Evolutionary conservation across 2,329 filamentous ascomycete species (phyloP).

Genomic region (Hypoxylon sp.): DNA sequence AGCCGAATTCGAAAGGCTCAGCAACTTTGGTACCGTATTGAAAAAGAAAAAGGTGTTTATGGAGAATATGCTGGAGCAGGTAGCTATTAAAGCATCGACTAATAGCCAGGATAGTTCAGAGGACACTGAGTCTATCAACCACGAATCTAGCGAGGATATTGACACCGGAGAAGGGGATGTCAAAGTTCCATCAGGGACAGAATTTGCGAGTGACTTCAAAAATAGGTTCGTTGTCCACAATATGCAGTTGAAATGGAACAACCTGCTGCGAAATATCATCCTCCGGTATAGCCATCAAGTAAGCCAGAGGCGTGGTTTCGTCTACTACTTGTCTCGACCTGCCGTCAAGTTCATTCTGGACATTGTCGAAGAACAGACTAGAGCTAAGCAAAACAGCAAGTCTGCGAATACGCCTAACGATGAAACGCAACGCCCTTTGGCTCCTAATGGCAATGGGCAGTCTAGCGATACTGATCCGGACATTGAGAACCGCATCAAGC

Average conservation of each 20-base stretch:
- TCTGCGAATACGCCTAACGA: constrained; percentile 49
- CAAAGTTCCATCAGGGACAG: constrained; percentile 78
- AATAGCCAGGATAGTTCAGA: constrained; percentile 48
- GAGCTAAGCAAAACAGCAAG: constrained; percentile 68
- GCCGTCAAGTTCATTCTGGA: constrained; percentile 98
- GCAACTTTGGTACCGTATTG: constrained; percentile 68
- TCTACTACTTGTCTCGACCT: constrained; percentile 96
- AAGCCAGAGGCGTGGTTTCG: constrained; percentile 93
- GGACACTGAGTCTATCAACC: constrained; percentile 47
- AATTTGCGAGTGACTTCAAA: constrained; percentile 95
- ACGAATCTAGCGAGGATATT: constrained; percentile 58
- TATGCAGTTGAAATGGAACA: constrained; percentile 98
- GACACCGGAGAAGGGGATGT: constrained; percentile 72
- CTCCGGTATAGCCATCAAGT: constrained; percentile 98
- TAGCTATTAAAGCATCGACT: constrained; percentile 57
- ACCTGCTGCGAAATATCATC: constrained; percentile 93
- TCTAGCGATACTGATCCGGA: constrained; percentile 73
- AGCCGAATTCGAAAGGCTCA: constrained; percentile 73
- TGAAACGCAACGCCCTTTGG: constrained; percentile 49
- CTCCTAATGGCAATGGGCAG: constrained; percentile 59
- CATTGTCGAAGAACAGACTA: constrained; percentile 94
- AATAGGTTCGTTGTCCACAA: constrained; percentile 99
- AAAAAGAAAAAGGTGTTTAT: constrained; percentile 71
- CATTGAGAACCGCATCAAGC: constrained; percentile 87
- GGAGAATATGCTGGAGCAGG: constrained; percentile 70